These are phyloP conservation scores for Diospyros lotus DNA, from an alignment of 148 eudicot genomes.

Conservation along the genomic window DNA sequence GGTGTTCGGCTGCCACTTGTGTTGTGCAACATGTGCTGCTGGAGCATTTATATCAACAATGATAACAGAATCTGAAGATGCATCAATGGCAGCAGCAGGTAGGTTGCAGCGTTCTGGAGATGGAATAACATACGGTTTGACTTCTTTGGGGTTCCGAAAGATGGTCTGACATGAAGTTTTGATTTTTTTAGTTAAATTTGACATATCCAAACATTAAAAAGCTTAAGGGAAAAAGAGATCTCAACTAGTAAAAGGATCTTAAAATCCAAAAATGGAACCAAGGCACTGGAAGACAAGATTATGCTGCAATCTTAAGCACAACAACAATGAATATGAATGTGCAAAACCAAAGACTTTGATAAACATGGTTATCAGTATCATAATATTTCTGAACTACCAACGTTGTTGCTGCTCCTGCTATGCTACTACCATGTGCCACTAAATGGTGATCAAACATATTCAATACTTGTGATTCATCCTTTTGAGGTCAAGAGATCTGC, in stretches of 20 bases:
- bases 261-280: neutral
- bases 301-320: neutral
- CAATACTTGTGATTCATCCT: too few species aligned
- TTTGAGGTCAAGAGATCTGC: too few species aligned
- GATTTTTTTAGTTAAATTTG: neutral
- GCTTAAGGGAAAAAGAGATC: neutral
- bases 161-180: constrained; percentile 54
- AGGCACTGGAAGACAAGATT: neutral
- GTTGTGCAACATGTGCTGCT: constrained; percentile 87
- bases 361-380: too few species aligned
- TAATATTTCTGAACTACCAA: too few species aligned
- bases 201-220: neutral
- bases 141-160: constrained; percentile 87
- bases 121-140: constrained; percentile 68
- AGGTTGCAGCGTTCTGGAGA: constrained; percentile 91
- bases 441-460: too few species aligned
- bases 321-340: too few species aligned
- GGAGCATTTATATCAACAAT: constrained; percentile 86
- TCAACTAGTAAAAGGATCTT: neutral
- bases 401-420: too few species aligned
- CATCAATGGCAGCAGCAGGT: constrained; percentile 90
- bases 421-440: too few species aligned
- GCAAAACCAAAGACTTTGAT: too few species aligned
- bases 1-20: constrained; percentile 99
- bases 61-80: constrained; percentile 77